Conservation (phyloP, 1,284 basidiomycete genomes). For the Pterulicium gracile region DNA sequence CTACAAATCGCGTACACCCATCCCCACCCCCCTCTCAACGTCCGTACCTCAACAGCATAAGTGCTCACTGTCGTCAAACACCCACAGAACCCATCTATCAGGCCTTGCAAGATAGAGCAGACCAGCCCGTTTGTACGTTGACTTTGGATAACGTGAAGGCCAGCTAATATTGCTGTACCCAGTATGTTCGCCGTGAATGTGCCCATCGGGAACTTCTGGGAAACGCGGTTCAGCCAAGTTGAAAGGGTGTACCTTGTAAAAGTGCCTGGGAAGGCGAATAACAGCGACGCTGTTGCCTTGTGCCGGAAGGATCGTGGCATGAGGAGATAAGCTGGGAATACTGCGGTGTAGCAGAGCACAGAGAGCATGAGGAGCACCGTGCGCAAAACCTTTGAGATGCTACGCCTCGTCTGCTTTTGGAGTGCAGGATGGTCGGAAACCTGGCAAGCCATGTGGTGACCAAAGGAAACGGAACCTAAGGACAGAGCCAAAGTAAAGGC, state of each 20-base stretch:
- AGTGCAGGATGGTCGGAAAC: constrained; percentile 12
- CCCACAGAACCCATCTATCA: constrained; percentile 91
- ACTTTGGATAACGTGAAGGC: constrained; percentile 64
- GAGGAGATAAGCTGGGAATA: constrained; percentile 71
- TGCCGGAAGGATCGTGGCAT: constrained; percentile 65
- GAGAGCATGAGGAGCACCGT: constrained; percentile 36
- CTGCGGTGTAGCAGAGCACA: constrained; percentile 50
- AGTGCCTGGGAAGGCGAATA: constrained; percentile 86
- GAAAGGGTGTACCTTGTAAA: constrained; percentile 79
- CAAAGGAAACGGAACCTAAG: constrained; percentile 53
- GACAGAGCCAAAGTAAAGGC: constrained; percentile 71
- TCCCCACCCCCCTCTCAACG: constrained; percentile 44
- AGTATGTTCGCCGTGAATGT: constrained; percentile 83
- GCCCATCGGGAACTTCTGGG: constrained; percentile 69
- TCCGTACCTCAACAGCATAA: constrained; percentile 74
- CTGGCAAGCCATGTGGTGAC: constrained; percentile 37
- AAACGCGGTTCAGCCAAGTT: constrained; percentile 55
- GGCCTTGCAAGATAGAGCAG: constrained; percentile 70
- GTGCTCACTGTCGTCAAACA: constrained; percentile 93
- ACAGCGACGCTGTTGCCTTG: constrained; percentile 76
- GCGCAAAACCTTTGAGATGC: constrained; percentile 30
- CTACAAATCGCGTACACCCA: constrained; percentile 65
- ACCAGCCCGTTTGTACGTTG: constrained; percentile 29
- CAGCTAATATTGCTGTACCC: constrained; percentile 68
- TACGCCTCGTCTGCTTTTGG: constrained; percentile 20